A percentile compares a stretch with the other conserved stretches of the same genome.
Evolutionary conservation across 306 rosid species (phyloP).

Genomic region (Quercus robur): DNA sequence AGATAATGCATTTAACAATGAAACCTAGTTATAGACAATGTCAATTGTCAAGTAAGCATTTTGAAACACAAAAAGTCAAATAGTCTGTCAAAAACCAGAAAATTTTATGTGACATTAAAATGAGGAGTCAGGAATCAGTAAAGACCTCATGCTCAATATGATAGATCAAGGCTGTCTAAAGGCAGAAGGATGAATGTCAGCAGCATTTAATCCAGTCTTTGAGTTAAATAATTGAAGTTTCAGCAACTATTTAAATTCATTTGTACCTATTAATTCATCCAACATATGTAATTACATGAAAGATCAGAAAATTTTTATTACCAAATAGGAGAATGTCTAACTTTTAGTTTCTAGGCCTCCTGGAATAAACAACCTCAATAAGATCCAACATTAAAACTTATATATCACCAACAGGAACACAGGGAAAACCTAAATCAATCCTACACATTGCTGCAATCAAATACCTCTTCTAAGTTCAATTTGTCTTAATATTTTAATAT

Average conservation of each 20-base stretch:
- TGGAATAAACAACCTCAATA: not conserved
- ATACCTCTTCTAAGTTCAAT: not conserved
- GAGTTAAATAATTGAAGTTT: not conserved
- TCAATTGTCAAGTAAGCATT: not conserved
- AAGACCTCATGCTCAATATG: not conserved
- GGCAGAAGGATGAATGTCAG: not conserved
- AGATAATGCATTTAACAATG: not conserved
- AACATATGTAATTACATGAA: not conserved
- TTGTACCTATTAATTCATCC: not conserved
- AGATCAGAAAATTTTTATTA: not conserved
- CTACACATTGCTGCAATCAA: not conserved
- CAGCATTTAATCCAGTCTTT: not conserved
- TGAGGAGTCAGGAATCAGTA: not conserved
- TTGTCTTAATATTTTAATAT: not conserved
- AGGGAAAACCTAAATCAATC: not conserved
- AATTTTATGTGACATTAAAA: not conserved
- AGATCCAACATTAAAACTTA: not conserved
- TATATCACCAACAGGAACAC: not conserved
- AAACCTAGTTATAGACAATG: not conserved
- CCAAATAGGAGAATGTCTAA: not conserved
- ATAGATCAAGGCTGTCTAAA: not conserved
- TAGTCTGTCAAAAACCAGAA: not conserved
- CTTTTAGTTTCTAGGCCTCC: not conserved
- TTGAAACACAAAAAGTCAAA: not conserved
- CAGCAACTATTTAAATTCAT: not conserved